A percentile compares a stretch with the other conserved stretches of the same genome.
Evolutionary conservation across 352 stramenopile genomes (phyloP).

Genomic region (Globisporangium ultimum): DNA sequence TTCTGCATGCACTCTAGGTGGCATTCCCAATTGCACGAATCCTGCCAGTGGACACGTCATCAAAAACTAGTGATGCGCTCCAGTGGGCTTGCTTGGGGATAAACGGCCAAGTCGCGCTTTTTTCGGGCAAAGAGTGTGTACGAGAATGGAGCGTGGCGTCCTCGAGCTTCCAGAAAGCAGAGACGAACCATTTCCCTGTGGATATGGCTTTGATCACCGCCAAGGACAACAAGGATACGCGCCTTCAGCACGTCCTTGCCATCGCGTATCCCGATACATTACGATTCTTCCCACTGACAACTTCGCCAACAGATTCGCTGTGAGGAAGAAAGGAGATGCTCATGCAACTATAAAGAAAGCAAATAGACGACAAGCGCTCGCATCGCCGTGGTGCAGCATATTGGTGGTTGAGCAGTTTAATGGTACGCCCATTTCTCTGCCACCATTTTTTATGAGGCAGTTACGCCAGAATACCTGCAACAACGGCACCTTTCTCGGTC

Average conservation of each 20-base stretch:
- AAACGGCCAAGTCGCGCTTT: conserved; percentile 34
- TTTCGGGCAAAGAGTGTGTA: conserved; percentile 26
- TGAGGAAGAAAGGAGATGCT: too few relatives aligned
- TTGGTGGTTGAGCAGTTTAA: too few relatives aligned
- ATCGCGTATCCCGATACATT: conserved; percentile 24
- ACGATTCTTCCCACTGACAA: too few relatives aligned
- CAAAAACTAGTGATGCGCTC: conserved; percentile 5
- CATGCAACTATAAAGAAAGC: too few relatives aligned
- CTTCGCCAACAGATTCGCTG: too few relatives aligned
- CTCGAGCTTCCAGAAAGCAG: background rate
- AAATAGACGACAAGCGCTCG: too few relatives aligned
- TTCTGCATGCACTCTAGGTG: conserved; percentile 11
- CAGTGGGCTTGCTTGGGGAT: conserved; percentile 37
- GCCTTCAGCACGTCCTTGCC: conserved; percentile 11
- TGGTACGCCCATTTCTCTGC: too few relatives aligned
- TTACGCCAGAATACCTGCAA: too few relatives aligned
- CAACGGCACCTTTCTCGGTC: too few relatives aligned
- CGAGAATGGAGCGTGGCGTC: conserved; percentile 23
- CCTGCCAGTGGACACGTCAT: conserved; percentile 17
- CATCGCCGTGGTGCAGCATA: too few relatives aligned
- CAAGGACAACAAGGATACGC: background rate
- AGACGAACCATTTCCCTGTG: conserved; percentile 16
- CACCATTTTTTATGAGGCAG: too few relatives aligned
- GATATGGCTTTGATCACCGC: conserved; percentile 21
- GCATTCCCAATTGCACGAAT: conserved; percentile 41